Evolutionary conservation across 257 asterid genomes (phyloP).

Genomic region (Orobanche coerulescens): DNA sequence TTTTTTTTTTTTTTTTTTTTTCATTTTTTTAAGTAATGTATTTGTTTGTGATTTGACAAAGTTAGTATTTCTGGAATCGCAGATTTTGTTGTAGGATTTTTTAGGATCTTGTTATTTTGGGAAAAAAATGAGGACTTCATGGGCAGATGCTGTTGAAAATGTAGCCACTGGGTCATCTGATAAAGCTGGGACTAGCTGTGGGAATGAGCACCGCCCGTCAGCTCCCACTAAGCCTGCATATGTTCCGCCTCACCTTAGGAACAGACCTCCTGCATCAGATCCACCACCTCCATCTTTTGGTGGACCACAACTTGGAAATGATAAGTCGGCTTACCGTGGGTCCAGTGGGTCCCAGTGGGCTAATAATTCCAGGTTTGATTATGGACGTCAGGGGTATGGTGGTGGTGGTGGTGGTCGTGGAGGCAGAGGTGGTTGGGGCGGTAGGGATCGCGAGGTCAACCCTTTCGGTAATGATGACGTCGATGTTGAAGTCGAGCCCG

Average conservation of each 20-base stretch:
- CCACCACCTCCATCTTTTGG: constrained; percentile 42
- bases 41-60: not conserved
- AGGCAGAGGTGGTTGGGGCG: constrained; percentile 48
- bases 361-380: constrained; percentile 54
- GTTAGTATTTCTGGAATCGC: constrained; percentile 10
- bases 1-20: not conserved
- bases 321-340: constrained; percentile 47
- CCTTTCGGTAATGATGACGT: constrained; percentile 63
- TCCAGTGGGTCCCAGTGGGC: constrained; percentile 49
- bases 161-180: constrained; percentile 39
- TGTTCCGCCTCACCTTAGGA: constrained; percentile 82
- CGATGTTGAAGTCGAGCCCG: constrained; percentile 36
- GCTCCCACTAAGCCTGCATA: constrained; percentile 52
- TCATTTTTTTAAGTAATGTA: not conserved
- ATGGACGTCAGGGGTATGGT: constrained; percentile 44
- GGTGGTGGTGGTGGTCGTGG: constrained; percentile 44
- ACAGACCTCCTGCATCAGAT: constrained; percentile 44
- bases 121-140: constrained; percentile 51
- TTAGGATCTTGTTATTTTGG: not conserved
- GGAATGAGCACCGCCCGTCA: constrained; percentile 33
- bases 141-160: constrained; percentile 85
- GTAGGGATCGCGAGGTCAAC: constrained; percentile 65
- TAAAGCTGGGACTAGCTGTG: constrained; percentile 38
- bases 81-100: constrained; percentile 6
- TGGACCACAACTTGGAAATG: constrained; percentile 51